Evolutionary conservation across 2,329 filamentous ascomycete genomes (phyloP).

Genomic region (Cordyceps cateniannulata): DNA sequence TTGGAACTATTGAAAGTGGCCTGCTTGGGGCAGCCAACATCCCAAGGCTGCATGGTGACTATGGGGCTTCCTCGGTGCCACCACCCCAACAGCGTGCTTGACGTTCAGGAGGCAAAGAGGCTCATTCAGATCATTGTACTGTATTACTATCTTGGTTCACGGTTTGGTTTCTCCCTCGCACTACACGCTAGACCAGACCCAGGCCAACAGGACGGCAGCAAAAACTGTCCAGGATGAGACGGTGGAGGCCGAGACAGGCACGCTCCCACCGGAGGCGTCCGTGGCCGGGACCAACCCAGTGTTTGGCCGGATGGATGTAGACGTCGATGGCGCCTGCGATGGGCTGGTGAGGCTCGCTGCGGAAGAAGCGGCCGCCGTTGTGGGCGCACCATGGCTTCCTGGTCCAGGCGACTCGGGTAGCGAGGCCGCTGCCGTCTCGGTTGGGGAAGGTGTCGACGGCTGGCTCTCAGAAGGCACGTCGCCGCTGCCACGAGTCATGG

Average conservation of each 20-base stretch:
- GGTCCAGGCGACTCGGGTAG: not conserved
- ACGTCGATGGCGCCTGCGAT: not conserved
- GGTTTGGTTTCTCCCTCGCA: not conserved
- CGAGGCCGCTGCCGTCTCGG: not conserved
- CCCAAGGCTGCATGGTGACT: not conserved
- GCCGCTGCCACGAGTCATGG: not conserved
- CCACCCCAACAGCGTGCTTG: not conserved
- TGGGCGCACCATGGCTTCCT: not conserved
- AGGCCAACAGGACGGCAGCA: not conserved
- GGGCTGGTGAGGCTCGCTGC: not conserved
- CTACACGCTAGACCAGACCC: not conserved
- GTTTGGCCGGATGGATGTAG: too few relatives aligned
- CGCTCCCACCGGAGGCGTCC: not conserved
- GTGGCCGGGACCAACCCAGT: too few relatives aligned
- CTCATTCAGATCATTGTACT: not conserved
- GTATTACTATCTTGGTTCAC: not conserved
- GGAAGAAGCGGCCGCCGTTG: not conserved
- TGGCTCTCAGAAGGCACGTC: not conserved
- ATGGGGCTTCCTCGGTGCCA: not conserved
- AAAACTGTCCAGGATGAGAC: not conserved
- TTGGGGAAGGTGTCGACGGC: not conserved
- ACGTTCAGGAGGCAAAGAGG: too few relatives aligned
- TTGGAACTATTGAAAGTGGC: too few relatives aligned
- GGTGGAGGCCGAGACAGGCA: not conserved
- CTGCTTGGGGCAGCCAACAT: not conserved